phyloP scores from a whole-genome alignment of 768 basidiomycete species.

The Tephrocybe sp. region DNA sequence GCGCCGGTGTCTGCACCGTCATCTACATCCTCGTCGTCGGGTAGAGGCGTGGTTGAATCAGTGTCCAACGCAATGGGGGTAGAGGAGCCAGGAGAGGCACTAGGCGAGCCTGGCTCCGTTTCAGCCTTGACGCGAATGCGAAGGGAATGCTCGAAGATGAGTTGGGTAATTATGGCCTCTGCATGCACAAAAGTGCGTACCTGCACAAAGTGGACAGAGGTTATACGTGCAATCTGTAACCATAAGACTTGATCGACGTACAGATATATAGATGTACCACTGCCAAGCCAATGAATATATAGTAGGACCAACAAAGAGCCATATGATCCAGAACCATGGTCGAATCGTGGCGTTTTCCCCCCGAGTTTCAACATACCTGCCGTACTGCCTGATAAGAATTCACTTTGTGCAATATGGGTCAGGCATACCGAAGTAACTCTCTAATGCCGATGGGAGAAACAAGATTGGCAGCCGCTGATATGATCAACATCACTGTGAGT shows the following conservation, averaged over 20 bases:
- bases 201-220: no score
- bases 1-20: background rate
- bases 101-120: conserved; percentile 13
- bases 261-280: no score
- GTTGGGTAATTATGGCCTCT: conserved; percentile 46
- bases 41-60: conserved; percentile 2
- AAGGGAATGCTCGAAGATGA: no score
- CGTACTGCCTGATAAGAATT: conserved; percentile 11
- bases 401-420: background rate
- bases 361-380: conserved; percentile 60
- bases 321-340: conserved; percentile 66
- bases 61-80: conserved; percentile 16
- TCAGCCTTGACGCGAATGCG: conserved; percentile 59
- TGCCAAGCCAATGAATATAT: no score
- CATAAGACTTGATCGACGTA: background rate
- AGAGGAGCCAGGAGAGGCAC: conserved; percentile 5
- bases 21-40: conserved; percentile 5
- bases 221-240: no score
- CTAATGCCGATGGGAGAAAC: conserved; percentile 42
- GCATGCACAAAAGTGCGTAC: conserved; percentile 43
- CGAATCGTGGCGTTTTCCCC: no score
- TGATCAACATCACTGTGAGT: conserved; percentile 26
- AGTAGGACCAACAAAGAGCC: conserved; percentile 48
- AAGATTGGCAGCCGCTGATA: conserved; percentile 28
- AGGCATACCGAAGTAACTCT: conserved; percentile 36